Evolutionary conservation across 352 stramenopile genomes (phyloP).

Genomic region (Phytopythium oedochilum): DNA sequence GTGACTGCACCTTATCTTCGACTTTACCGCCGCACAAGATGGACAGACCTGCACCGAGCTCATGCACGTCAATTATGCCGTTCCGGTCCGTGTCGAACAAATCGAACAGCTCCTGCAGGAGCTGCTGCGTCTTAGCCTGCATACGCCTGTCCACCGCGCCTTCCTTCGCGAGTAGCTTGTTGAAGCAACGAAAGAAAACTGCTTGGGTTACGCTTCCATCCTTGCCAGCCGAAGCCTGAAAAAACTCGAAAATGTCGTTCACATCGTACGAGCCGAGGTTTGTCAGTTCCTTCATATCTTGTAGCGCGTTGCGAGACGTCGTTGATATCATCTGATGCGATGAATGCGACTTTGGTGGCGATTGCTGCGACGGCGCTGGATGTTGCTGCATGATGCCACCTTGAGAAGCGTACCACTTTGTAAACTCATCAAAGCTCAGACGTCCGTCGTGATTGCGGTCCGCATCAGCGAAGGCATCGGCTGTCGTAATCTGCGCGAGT

Average conservation of each 20-base stretch:
- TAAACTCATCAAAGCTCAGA: constrained; percentile 83
- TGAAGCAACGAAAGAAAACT: constrained; percentile 82
- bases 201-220: constrained; percentile 57
- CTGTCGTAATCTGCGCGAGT: constrained; percentile 61
- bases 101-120: constrained; percentile 72
- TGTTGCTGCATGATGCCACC: neutral
- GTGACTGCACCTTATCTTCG: constrained; percentile 63
- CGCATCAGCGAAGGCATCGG: constrained; percentile 54
- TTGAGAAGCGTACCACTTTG: constrained; percentile 70
- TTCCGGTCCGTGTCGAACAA: constrained; percentile 82
- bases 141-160: constrained; percentile 26
- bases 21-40: constrained; percentile 80
- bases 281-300: constrained; percentile 76
- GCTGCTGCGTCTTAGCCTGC: constrained; percentile 35
- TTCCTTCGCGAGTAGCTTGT: constrained; percentile 65
- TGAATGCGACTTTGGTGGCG: neutral
- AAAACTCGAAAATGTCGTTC: constrained; percentile 87
- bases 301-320: constrained; percentile 41
- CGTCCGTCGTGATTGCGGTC: constrained; percentile 64
- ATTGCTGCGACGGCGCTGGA: neutral
- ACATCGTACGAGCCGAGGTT: constrained; percentile 79
- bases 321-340: constrained; percentile 12
- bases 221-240: constrained; percentile 58
- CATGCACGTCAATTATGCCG: constrained; percentile 78
- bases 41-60: constrained; percentile 82